Conservation (phyloP, 1,284 basidiomycete species). For the Trichosporon ovoides region DNA sequence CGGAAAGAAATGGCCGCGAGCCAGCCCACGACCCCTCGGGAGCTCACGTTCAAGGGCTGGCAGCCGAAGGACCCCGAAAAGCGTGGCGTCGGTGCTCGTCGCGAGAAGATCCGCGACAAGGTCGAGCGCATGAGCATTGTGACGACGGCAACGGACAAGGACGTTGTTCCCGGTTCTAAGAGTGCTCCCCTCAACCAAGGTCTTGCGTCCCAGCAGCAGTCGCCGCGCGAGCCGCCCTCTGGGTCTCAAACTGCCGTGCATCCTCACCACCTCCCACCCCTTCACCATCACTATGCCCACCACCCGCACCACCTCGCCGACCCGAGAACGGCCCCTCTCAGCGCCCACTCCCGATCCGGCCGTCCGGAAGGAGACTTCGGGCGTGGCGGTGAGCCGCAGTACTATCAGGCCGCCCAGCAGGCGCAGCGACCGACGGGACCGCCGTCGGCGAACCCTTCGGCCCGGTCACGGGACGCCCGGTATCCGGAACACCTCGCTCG, state of each 20-base stretch:
- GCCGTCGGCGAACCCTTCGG: conserved; percentile 1
- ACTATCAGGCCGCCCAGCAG: conserved; percentile 19
- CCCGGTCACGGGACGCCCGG: conserved; percentile 9
- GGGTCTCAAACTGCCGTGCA: conserved; percentile 38
- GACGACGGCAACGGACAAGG: conserved; percentile 34
- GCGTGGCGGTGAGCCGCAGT: conserved; percentile 29
- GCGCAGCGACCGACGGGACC: conserved; percentile 10
- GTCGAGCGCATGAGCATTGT: conserved; percentile 44
- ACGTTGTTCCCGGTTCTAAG: conserved; percentile 39
- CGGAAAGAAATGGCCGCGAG: conserved; percentile 34
- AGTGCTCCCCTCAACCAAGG: conserved; percentile 42
- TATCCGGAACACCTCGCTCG: background rate
- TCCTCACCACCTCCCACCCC: conserved; percentile 33
- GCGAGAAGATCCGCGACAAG: conserved; percentile 45
- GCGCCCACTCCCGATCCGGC: conserved; percentile 18
- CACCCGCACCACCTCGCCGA: conserved; percentile 30
- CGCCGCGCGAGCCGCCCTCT: conserved; percentile 36
- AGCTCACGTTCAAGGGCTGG: conserved; percentile 45
- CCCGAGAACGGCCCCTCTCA: conserved; percentile 35
- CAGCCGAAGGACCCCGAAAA: conserved; percentile 35
- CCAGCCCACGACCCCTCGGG: conserved; percentile 36
- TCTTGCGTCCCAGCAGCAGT: conserved; percentile 37
- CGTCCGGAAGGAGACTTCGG: conserved; percentile 33
- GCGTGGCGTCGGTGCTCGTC: conserved; percentile 35
- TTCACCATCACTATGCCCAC: conserved; percentile 16